Base-by-base conservation (phyloP, 2,329 filamentous ascomycete species). In the Botrytis cinerea region DNA sequence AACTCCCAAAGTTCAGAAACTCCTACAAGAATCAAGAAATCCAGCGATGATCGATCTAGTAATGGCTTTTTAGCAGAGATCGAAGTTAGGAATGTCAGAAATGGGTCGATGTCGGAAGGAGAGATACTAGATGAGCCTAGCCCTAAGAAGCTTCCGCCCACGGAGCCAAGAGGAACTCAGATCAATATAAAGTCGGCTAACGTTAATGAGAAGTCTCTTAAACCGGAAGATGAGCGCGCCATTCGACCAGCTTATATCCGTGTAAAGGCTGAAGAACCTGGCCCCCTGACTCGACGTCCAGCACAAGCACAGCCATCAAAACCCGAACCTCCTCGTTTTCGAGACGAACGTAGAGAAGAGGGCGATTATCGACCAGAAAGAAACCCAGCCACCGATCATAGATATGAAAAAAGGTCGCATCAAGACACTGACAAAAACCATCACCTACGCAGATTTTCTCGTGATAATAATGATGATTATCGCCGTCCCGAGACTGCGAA, bases 121-220 rank as follows among this genome's bases (percentile, higher is more conserved):
- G 80, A 81, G 73, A 80, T 81, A 73, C 40, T 80, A 59, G 80
- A 81, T 76, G 79, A 80, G 54, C 59, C 73, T 64, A 71, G 73
- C 51, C 72, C 75, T 14, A 73, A 67, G 71, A 77, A 74, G 68
- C 40, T 74, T 62, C 57, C 61, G 54, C 72, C 74, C 70, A 70
- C 75, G 51, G 75, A 77, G 40, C 69, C 74, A 71, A 79, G 76
- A 63, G 75, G 77, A 59, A 70, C 63, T 71, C 71, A 76, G 59
- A 54, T 70, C 28, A 71, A 71, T 40, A 63, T 62, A 59, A 77
- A 74, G 40, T 20, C 59, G 28, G 63, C 54, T 67, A 77, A 74
- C 61, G n/a, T 63, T 70, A 73, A 75, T 70, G 76, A 76, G n/a
- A 74, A 70, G 46, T n/a, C 62, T 67, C 74, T 75, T 35, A 76